Conservation (phyloP, 805 yeast species). For the Martiniozyma abietophila region DNA sequence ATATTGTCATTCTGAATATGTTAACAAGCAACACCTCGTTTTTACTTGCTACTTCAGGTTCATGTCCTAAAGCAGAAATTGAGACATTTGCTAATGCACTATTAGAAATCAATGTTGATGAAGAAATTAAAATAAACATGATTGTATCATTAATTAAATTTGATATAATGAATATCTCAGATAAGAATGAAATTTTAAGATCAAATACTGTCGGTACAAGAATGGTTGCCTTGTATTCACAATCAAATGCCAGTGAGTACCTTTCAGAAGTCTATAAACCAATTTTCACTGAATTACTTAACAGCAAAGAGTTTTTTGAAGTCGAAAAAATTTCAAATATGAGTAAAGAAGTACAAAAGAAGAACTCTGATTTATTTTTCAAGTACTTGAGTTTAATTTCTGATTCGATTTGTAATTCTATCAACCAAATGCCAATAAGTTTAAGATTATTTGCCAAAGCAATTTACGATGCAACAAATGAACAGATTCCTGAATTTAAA, state of each 20-base stretch:
- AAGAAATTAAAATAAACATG: conserved; percentile 30
- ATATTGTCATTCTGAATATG: conserved; percentile 10
- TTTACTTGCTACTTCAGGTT: conserved; percentile 43
- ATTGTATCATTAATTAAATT: conserved; percentile 47
- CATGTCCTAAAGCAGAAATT: conserved; percentile 61
- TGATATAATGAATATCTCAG: conserved; percentile 52
- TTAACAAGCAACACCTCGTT: conserved; percentile 30
- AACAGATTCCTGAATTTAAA: conserved; percentile 59
- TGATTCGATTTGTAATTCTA: conserved; percentile 47
- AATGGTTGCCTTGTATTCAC: conserved; percentile 61
- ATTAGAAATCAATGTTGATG: conserved; percentile 42
- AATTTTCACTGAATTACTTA: conserved; percentile 43
- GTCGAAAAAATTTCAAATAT: conserved; percentile 26
- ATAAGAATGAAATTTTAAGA: conserved; percentile 66
- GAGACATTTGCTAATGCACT: conserved; percentile 62
- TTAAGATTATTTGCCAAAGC: conserved; percentile 63
- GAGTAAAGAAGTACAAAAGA: conserved; percentile 29
- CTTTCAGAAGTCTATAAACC: conserved; percentile 45
- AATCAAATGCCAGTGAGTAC: conserved; percentile 55
- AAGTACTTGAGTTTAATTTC: conserved; percentile 48
- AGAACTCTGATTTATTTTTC: conserved; percentile 41
- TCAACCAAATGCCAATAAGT: conserved; percentile 56
- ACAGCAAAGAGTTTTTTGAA: conserved; percentile 46
- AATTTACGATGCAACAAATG: conserved; percentile 45
- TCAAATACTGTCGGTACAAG: conserved; percentile 79